Evolutionary conservation across 2,329 filamentous ascomycete genomes (phyloP).

Genomic region (Trichoderma atrobrunneum): DNA sequence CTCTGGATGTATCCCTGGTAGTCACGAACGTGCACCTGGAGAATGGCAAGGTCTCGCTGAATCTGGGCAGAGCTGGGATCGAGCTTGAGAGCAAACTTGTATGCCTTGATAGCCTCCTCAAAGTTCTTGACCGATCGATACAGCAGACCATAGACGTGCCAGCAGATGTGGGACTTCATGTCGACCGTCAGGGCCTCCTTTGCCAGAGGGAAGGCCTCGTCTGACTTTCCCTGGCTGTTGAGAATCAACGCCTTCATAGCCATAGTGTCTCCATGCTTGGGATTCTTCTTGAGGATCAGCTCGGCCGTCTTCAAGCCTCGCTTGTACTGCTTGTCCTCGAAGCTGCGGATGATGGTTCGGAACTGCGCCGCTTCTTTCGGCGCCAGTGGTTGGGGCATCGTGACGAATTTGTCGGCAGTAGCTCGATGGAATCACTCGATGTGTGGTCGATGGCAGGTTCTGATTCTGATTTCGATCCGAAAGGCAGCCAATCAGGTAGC

Average conservation of each 20-base stretch:
- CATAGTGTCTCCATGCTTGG: conserved; percentile 95
- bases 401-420: conserved; percentile 19
- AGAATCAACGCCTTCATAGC: conserved; percentile 99
- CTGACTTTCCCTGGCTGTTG: conserved; percentile 85
- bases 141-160: conserved; percentile 96
- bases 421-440: neutral
- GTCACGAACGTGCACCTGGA: conserved; percentile 96
- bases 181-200: conserved; percentile 91
- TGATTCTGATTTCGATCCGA: neutral
- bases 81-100: conserved; percentile 89
- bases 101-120: conserved; percentile 98
- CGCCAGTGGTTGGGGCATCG: conserved; percentile 70
- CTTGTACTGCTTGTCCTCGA: conserved; percentile 99
- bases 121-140: conserved; percentile 96
- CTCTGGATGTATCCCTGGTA: conserved; percentile 92
- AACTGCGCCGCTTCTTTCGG: conserved; percentile 95
- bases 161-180: conserved; percentile 99
- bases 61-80: conserved; percentile 96
- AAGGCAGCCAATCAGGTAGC: neutral
- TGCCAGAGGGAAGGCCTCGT: conserved; percentile 90
- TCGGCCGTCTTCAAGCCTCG: conserved; percentile 89
- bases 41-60: conserved; percentile 84
- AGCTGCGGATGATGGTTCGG: conserved; percentile 88
- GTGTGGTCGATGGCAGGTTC: neutral
- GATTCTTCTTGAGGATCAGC: conserved; percentile 91